phyloP scores from a whole-genome alignment of 306 rosid genomes.

The Quercus ilex region DNA sequence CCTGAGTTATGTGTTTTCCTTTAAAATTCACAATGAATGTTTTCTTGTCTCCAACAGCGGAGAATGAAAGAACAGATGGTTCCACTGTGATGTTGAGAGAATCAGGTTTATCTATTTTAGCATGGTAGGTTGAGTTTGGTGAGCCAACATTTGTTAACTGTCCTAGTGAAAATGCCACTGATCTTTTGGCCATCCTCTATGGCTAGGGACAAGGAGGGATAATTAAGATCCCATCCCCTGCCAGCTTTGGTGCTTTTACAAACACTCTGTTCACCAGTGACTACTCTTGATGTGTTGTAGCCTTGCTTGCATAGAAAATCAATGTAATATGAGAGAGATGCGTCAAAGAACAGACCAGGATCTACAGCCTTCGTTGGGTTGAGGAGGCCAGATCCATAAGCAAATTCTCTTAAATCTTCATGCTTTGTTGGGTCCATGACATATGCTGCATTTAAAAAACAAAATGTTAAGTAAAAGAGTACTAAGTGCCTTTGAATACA shows the following conservation, averaged over 20 bases:
- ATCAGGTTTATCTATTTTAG: background rate
- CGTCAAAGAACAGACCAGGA: constrained; percentile 28
- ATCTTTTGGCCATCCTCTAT: constrained; percentile 19
- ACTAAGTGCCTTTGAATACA: too few relatives aligned
- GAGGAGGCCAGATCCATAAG: constrained; percentile 20
- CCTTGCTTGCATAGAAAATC: constrained; percentile 32
- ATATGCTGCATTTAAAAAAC: constrained; percentile 5
- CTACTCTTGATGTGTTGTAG: constrained; percentile 16
- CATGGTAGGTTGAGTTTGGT: constrained; percentile 23
- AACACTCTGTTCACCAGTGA: constrained; percentile 5
- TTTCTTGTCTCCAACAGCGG: constrained; percentile 23
- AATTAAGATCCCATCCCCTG: constrained; percentile 29
- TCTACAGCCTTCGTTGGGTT: constrained; percentile 26
- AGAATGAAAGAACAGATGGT: constrained; percentile 20
- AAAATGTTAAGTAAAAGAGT: too few relatives aligned
- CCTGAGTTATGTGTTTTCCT: constrained; percentile 8
- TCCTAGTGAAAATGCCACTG: constrained; percentile 24
- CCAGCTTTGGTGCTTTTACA: constrained; percentile 20
- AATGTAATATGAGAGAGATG: constrained; percentile 5
- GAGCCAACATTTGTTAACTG: constrained; percentile 31
- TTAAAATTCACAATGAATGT: constrained; percentile 9
- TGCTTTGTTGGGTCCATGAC: constrained; percentile 1
- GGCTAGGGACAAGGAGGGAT: constrained; percentile 30
- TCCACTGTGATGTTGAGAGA: background rate
- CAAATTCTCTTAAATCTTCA: constrained; percentile 20